Percentiles rank a stretch among this genome's conserved stretches.
Evolutionary conservation across 345 rosid genomes (phyloP).

Genomic region (Clarkia xantiana): DNA sequence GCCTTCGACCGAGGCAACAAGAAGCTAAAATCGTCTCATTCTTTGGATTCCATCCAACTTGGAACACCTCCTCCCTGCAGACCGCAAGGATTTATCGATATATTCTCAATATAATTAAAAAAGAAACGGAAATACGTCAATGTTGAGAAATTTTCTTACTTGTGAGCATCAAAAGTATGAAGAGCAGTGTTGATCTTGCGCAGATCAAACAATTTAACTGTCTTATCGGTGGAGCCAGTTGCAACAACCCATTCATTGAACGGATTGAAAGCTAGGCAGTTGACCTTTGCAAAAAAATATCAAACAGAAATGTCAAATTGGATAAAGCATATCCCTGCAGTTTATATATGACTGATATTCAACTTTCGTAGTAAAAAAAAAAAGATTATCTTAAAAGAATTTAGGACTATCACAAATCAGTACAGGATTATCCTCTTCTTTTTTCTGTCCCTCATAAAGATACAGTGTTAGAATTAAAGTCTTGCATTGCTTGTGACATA

Average conservation of each 20-base stretch:
- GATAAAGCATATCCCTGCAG: too few species aligned
- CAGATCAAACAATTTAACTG: conserved; percentile 83
- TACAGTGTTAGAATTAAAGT: too few species aligned
- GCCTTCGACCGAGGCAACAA: conserved; percentile 97
- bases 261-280: conserved; percentile 97
- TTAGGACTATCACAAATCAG: too few species aligned
- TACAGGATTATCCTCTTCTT: too few species aligned
- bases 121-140: neutral
- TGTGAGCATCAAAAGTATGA: conserved; percentile 91
- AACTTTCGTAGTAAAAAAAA: too few species aligned
- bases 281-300: conserved; percentile 36
- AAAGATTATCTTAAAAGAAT: too few species aligned
- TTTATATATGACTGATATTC: too few species aligned
- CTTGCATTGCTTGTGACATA: too few species aligned
- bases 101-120: neutral
- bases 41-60: conserved; percentile 96
- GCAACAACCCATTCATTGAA: conserved; percentile 98
- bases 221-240: conserved; percentile 96
- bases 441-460: too few species aligned
- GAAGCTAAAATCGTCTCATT: conserved; percentile 97
- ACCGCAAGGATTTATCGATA: conserved; percentile 2
- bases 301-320: neutral
- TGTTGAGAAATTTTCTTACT: conserved; percentile 28
- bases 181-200: conserved; percentile 77
- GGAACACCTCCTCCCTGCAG: conserved; percentile 95